These are phyloP conservation scores for Elaeagnus macrophylla DNA, from an alignment of 306 rosid genomes.

Conservation along the genomic window DNA sequence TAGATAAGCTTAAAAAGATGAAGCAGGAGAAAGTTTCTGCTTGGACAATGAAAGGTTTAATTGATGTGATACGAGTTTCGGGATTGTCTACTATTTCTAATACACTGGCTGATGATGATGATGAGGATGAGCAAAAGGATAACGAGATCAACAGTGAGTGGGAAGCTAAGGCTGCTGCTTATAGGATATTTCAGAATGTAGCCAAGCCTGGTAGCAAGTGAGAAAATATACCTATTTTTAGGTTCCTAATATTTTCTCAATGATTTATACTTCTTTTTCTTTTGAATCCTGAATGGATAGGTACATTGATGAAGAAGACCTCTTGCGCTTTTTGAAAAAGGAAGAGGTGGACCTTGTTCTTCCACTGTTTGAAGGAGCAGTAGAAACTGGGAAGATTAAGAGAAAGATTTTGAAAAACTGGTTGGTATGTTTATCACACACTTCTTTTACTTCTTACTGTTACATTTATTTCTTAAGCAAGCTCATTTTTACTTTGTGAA, in stretches of 20 bases:
- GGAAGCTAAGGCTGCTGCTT: constrained; percentile 75
- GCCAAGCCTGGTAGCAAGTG: constrained; percentile 61
- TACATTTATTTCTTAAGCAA: too few relatives aligned
- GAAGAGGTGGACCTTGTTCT: constrained; percentile 64
- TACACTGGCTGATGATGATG: constrained; percentile 22
- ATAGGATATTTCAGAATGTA: constrained; percentile 51
- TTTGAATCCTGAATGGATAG: constrained; percentile 21
- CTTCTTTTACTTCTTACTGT: background rate
- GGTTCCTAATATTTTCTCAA: background rate
- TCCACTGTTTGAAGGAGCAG: constrained; percentile 66
- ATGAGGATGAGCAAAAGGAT: constrained; percentile 40
- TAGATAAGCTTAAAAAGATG: constrained; percentile 67
- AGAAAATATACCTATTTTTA: constrained; percentile 10
- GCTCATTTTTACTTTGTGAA: background rate
- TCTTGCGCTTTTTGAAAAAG: constrained; percentile 50
- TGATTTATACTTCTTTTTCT: constrained; percentile 7
- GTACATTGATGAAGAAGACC: constrained; percentile 72
- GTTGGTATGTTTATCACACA: constrained; percentile 37
- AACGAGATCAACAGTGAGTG: constrained; percentile 63
- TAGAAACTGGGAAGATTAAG: constrained; percentile 51
- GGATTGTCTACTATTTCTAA: constrained; percentile 57
- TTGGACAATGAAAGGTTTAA: constrained; percentile 80
- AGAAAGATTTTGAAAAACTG: constrained; percentile 70
- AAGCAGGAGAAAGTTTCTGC: constrained; percentile 70
- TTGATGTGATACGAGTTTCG: constrained; percentile 51